Evolutionary conservation across 192 early-diverging fungal species (phyloP).

Genomic region (Coemansia reversa): DNA sequence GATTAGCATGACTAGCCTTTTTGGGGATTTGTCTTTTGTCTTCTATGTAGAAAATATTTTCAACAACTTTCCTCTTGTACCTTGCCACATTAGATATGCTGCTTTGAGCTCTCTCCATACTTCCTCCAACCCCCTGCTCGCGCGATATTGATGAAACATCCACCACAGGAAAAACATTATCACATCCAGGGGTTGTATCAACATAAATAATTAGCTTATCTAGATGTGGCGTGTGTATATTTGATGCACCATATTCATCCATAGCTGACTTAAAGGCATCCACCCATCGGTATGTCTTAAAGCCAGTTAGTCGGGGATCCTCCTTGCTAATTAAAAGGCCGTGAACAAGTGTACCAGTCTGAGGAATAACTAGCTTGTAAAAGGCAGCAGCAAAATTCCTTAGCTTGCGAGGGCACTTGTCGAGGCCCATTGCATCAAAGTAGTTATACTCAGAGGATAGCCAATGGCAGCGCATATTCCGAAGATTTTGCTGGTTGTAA

Average conservation of each 20-base stretch:
- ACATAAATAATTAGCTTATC: neutral
- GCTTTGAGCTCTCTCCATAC: too few relatives aligned
- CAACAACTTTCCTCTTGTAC: too few relatives aligned
- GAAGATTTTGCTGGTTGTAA: neutral
- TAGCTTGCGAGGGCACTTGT: neutral
- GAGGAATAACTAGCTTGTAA: neutral
- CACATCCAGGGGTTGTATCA: neutral
- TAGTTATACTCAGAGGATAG: neutral
- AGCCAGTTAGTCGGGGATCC: neutral
- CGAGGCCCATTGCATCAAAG: neutral
- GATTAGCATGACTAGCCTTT: too few relatives aligned
- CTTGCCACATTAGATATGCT: too few relatives aligned
- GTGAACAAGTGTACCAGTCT: neutral
- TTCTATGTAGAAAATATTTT: too few relatives aligned
- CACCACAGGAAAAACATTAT: neutral
- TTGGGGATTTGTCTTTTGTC: too few relatives aligned
- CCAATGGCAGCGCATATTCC: neutral
- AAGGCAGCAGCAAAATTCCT: neutral
- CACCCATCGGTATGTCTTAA: neutral
- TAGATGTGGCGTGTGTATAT: neutral
- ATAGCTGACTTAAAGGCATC: neutral
- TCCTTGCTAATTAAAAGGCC: neutral
- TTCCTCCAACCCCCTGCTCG: too few relatives aligned
- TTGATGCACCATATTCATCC: neutral
- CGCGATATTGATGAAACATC: neutral